These are phyloP conservation scores for Lentinus tigrinus DNA, from an alignment of 768 basidiomycete species.

Conservation along the genomic window DNA sequence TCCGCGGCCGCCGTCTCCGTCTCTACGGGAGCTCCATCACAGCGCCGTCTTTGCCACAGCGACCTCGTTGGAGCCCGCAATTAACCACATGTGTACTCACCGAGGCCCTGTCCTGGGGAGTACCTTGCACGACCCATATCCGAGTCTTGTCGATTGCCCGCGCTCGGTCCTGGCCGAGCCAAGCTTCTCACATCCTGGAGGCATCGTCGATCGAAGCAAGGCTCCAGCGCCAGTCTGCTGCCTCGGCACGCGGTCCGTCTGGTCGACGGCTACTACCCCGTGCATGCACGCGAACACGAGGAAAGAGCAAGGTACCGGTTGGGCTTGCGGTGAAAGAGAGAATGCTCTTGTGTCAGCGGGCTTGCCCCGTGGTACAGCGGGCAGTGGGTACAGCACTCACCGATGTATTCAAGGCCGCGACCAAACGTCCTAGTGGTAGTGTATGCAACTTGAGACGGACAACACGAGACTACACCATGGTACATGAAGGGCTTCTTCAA, in stretches of 20 bases:
- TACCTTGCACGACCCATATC: neutral
- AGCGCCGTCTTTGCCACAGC: neutral
- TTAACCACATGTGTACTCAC: neutral
- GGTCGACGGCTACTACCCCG: neutral
- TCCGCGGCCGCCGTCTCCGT: constrained; percentile 5
- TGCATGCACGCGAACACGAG: neutral
- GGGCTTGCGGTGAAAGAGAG: neutral
- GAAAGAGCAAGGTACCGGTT: neutral
- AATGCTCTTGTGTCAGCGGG: neutral
- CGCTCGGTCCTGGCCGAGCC: neutral
- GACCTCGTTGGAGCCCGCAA: neutral
- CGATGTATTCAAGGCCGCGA: too few relatives aligned
- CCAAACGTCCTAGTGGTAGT: too few relatives aligned
- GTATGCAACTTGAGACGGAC: too few relatives aligned
- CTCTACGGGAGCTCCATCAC: neutral
- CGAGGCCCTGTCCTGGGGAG: neutral
- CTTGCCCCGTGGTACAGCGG: too few relatives aligned
- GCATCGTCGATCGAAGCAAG: neutral
- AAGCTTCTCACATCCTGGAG: neutral
- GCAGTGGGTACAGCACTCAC: too few relatives aligned
- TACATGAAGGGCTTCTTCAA: neutral
- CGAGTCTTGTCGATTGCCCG: constrained; percentile 3
- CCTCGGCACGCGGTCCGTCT: neutral
- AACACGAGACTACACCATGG: too few relatives aligned
- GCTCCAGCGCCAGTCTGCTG: neutral